These are phyloP conservation scores for Diaporthe aspalathi DNA, from an alignment of 2,329 filamentous ascomycete species.

Conservation along the genomic window DNA sequence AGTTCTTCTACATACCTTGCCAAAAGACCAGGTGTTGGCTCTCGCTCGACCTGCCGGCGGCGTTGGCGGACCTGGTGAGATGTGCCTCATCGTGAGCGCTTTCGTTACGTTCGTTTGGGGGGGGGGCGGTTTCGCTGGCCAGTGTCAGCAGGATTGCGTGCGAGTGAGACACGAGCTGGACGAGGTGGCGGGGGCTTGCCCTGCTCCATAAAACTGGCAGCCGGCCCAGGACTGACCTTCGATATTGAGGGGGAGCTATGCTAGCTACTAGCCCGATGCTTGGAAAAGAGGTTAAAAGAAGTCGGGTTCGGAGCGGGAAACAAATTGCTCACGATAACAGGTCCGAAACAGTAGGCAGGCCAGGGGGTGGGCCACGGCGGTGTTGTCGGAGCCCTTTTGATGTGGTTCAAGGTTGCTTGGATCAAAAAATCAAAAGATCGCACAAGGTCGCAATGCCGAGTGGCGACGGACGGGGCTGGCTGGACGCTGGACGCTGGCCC, in stretches of 20 bases:
- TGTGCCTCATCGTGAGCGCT: constrained; percentile 36
- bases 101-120: neutral
- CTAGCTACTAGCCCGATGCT: neutral
- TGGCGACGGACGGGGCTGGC: constrained; percentile 24
- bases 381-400: constrained; percentile 10
- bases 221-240: neutral
- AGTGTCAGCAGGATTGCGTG: constrained; percentile 30
- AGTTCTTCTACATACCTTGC: constrained; percentile 34
- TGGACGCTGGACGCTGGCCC: neutral
- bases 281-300: constrained; percentile 1
- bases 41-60: constrained; percentile 28
- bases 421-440: neutral
- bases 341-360: constrained; percentile 2
- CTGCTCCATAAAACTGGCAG: constrained; percentile 1
- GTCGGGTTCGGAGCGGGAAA: constrained; percentile 18
- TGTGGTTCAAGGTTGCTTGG: constrained; percentile 10
- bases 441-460: constrained; percentile 17
- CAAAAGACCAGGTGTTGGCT: constrained; percentile 39
- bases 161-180: constrained; percentile 6
- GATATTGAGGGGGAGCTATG: neutral
- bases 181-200: constrained; percentile 27
- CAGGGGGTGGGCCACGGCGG: constrained; percentile 16
- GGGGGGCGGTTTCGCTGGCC: constrained; percentile 2
- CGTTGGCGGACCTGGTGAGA: constrained; percentile 37
- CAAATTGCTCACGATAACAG: neutral